Evolutionary conservation across 2,329 filamentous ascomycete species (phyloP), one percentile per base, ranked within the genome.

Genomic region (Orbilia javanica): DNA sequence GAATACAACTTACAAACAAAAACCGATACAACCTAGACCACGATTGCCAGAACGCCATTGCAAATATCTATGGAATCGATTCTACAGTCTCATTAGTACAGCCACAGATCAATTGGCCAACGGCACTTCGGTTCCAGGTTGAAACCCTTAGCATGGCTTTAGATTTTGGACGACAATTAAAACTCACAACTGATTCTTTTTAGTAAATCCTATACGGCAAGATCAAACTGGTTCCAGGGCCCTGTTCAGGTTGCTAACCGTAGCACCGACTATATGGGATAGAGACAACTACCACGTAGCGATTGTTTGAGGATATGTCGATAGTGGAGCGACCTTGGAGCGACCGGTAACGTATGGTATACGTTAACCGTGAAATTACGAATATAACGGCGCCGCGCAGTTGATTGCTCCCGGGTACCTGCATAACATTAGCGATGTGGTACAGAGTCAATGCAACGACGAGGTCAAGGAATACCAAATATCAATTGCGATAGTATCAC

Each of bases 1-100:
- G 7, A 15, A 20, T 27, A 8, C 13, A 36, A 78, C 74, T 72
- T 72, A 78, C 74, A 25, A 78, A 78, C n/a, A 78, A 34, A 27
- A 72, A 68, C 42, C 62, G 22, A 27, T 72, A 72, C 11, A 78
- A 7, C 5, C 64, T 36, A 1, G 52, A 29, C 74, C 74, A 78
- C n/a, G 34, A 18, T 10, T 20, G n/a, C 18, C 65, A 78, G 18
- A 78, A 78, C 15, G 15, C 46, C 67, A 78, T 78, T 11, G 20
- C 48, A 34, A 13, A 34, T 10, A 6, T 7, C 15, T 34, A 22
- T 44, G 2, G 18, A 60, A 42, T 10, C 6, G 13, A 60, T 8
- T n/a, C 20, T n/a, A 60, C 6, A 31, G 18, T n/a, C 8, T 42
- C 8, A 7, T 60, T 42, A 60, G 55, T 34, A 42, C 7, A 8